Conservation (phyloP, 495 filamentous ascomycete species). For the Delitschia confertaspora region DNA sequence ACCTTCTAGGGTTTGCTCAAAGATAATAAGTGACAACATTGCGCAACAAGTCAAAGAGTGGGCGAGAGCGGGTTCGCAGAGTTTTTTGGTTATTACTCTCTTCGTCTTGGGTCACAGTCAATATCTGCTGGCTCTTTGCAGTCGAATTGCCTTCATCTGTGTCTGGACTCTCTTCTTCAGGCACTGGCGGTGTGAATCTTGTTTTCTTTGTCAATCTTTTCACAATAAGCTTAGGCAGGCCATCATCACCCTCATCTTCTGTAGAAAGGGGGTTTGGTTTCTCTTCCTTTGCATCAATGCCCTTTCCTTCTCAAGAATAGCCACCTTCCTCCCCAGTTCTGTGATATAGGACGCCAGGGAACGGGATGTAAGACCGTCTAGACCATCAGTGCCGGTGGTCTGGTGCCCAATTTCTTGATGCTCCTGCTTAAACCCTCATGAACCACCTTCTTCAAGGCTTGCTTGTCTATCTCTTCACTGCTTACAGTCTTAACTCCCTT, state of each 20-base stretch:
- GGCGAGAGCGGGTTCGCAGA: background rate
- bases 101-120: background rate
- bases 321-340: background rate
- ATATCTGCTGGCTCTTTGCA: background rate
- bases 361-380: background rate
- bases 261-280: background rate
- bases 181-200: background rate
- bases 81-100: conserved; percentile 1
- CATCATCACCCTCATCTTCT: background rate
- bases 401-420: background rate
- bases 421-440: background rate
- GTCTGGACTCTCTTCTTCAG: background rate
- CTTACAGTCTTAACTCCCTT: too few relatives aligned
- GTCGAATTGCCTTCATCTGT: background rate
- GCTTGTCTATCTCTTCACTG: background rate
- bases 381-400: background rate
- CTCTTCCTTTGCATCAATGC: too few relatives aligned
- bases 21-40: background rate
- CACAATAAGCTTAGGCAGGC: background rate
- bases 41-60: background rate
- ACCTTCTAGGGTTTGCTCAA: background rate
- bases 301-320: background rate
- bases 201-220: background rate
- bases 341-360: background rate
- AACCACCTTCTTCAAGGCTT: background rate